phyloP scores from a whole-genome alignment of 2,329 filamentous ascomycete species.

The Beauveria sp. region DNA sequence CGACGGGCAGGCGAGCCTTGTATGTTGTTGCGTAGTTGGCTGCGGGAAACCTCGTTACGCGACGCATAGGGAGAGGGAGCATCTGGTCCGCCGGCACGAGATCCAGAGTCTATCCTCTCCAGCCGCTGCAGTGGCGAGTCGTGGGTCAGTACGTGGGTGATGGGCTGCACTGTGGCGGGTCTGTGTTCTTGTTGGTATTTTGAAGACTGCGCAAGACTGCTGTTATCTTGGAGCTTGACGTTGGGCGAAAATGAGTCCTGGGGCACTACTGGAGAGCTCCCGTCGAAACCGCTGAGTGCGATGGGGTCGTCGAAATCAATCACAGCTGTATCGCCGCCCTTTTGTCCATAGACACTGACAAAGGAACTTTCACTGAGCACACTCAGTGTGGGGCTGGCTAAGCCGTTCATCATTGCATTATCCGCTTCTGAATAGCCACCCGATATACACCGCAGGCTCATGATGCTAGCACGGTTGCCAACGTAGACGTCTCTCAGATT shows the following conservation, averaged over 20 bases:
- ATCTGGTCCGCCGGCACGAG: not conserved
- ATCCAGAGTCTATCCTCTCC: conserved; percentile 31
- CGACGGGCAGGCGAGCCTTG: conserved; percentile 17
- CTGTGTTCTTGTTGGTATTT: not conserved
- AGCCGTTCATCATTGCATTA: conserved; percentile 26
- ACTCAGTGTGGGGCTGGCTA: conserved; percentile 54
- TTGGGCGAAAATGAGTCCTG: not conserved
- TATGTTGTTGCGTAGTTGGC: conserved; percentile 12
- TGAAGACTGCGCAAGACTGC: not conserved
- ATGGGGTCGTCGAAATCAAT: conserved; percentile 24
- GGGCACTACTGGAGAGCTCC: conserved; percentile 10
- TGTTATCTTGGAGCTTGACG: conserved; percentile 7
- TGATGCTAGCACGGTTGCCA: conserved; percentile 38
- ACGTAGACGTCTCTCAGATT: conserved; percentile 55
- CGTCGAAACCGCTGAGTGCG: conserved; percentile 20
- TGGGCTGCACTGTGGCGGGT: conserved; percentile 26
- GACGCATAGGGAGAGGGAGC: not conserved
- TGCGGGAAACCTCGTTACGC: not conserved
- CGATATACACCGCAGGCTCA: conserved; percentile 40
- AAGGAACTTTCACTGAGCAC: conserved; percentile 62
- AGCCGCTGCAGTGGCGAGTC: conserved; percentile 43
- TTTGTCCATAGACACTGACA: conserved; percentile 53
- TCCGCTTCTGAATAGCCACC: conserved; percentile 32
- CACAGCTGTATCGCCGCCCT: conserved; percentile 21
- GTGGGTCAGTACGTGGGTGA: conserved; percentile 37